These are phyloP conservation scores for Citrus medica DNA, from an alignment of 345 rosid species.

Conservation along the genomic window DNA sequence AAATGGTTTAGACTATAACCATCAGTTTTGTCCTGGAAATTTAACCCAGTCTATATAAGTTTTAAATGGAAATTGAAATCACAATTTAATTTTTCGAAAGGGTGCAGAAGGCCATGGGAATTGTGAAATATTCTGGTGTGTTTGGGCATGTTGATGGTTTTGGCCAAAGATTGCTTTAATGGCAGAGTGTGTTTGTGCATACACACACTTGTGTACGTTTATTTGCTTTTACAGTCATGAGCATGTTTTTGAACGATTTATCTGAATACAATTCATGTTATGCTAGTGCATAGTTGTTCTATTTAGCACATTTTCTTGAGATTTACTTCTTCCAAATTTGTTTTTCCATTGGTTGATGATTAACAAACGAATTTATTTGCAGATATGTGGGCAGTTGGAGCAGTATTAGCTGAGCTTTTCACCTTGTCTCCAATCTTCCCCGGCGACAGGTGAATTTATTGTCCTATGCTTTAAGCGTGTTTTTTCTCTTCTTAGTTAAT, in stretches of 20 bases:
- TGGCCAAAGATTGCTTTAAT: neutral
- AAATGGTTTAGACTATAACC: neutral
- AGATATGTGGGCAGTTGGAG: conserved; percentile 99
- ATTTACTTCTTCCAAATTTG: neutral
- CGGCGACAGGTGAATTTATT: conserved; percentile 73
- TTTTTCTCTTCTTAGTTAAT: neutral
- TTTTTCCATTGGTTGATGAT: conserved; percentile 8
- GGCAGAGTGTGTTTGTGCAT: neutral
- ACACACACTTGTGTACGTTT: no score
- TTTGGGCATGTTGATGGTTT: neutral
- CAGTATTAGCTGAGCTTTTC: conserved; percentile 90
- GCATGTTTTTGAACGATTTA: neutral
- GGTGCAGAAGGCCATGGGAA: neutral
- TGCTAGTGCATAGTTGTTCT: conserved; percentile 2
- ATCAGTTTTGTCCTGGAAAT: neutral
- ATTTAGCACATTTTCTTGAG: conserved; percentile 1
- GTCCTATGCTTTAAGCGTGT: neutral
- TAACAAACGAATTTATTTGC: conserved; percentile 25
- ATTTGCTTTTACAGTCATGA: neutral
- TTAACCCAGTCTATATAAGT: neutral
- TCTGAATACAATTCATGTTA: neutral
- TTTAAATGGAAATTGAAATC: neutral
- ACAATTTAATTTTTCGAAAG: neutral
- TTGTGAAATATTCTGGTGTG: neutral
- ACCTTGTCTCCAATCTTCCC: conserved; percentile 84